Evolutionary conservation across 2,329 filamentous ascomycete genomes (phyloP), one percentile per base, ranked within the genome.

Genomic region (Aspergillus tanneri): DNA sequence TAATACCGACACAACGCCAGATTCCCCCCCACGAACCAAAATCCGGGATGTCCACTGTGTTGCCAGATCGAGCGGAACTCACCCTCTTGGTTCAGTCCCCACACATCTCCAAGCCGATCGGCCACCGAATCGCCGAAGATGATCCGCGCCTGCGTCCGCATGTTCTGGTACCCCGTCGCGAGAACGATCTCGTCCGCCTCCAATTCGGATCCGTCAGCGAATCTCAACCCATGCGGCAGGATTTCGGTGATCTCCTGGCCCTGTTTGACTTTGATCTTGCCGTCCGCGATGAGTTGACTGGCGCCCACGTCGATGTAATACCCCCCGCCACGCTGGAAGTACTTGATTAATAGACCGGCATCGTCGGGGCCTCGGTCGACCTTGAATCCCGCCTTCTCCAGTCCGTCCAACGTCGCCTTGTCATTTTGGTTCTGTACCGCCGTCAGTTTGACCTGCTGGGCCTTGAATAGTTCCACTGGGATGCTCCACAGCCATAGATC

Each of bases 291-390:
- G 19, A 87, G 73, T 58, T 80, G 67, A 0, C 79, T 80, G 0
- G 78, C 80, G 0, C 85, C 85, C 1, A 86, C 83, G 51, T 88
- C 82, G 52, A 87, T 84, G 66, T 87, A 87, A 61, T 87, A 87
- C 0, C 85, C 84, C 0, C 85, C 85, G 1, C 83, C 83, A 2
- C 81, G 77, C 55, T 84, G 81, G 53, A 84, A 75, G 59, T 86
- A 87, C 63, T 86, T 85, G 43, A 79, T 66, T 47, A 81, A 74
- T 1, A 86, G 70, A 0, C 84, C 84, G 0, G 76, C 71, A 1
- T 72, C 77, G 44, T 83, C 76, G 0, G 80, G 77, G 0, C 84
- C 84, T 1, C 62, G 67, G 55, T 87, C 83, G 1, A 82, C 65
- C 44, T 76, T 76, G 73, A 87, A 87, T 0, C 85, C 85, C 0